Conservation (phyloP, 768 basidiomycete species). For the Lentinula aciculospora region DNA sequence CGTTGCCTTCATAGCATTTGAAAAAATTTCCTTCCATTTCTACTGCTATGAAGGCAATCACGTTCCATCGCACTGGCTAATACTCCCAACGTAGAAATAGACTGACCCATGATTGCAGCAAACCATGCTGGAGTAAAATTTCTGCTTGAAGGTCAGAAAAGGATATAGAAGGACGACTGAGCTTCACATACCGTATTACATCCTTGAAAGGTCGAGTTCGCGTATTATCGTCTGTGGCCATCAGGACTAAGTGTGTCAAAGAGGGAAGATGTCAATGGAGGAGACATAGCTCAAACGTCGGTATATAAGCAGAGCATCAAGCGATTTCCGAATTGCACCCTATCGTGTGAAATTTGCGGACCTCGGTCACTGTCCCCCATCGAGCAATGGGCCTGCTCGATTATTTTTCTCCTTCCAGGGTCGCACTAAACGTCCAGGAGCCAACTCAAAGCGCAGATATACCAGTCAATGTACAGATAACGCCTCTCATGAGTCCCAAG, state of each 20-base stretch:
- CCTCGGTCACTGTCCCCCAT: slow-evolving; percentile 2
- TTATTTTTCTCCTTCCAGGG: slow-evolving; percentile 18
- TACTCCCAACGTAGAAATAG: neutral
- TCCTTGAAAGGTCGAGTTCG: slow-evolving; percentile 2
- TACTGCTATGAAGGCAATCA: neutral
- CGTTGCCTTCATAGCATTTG: neutral
- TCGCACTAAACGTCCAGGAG: slow-evolving; percentile 1
- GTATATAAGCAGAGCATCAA: neutral
- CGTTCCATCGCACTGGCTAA: neutral
- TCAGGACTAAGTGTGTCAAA: neutral
- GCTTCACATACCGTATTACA: slow-evolving; percentile 8
- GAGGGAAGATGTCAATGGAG: neutral
- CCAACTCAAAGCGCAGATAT: neutral
- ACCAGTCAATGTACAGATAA: neutral
- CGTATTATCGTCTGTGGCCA: slow-evolving; percentile 2
- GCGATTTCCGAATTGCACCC: neutral
- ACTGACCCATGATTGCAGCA: slow-evolving; percentile 37
- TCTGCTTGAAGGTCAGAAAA: slow-evolving; percentile 16
- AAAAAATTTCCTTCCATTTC: neutral
- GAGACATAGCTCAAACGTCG: neutral
- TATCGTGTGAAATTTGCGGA: neutral
- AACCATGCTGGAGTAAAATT: slow-evolving; percentile 38
- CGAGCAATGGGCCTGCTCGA: slow-evolving; percentile 21
- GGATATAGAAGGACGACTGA: slow-evolving; percentile 3
- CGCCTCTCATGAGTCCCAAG: slow-evolving; percentile 1